Percentiles rank a stretch among this genome's conserved stretches.
Evolutionary conservation across 257 asterid genomes (phyloP).

Genomic region (Verbena officinalis): DNA sequence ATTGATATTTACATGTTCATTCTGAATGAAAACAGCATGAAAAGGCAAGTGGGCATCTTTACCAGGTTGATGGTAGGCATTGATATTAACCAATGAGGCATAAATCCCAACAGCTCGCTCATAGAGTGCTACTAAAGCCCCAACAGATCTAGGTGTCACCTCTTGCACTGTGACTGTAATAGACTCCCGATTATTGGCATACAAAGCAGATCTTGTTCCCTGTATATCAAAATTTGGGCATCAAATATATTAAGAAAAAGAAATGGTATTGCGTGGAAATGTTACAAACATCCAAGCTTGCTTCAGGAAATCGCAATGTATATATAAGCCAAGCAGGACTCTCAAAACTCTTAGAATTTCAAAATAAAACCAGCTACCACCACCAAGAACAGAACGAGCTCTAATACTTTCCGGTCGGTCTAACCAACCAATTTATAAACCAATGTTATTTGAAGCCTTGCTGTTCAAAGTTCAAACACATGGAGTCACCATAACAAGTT

Average conservation of each 20-base stretch:
- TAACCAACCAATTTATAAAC: not conserved
- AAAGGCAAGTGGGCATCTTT: conserved; percentile 34
- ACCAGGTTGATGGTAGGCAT: conserved; percentile 99
- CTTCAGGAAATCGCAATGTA: conserved; percentile 16
- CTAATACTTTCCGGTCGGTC: not conserved
- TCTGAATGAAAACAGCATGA: conserved; percentile 13
- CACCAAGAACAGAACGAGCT: not conserved
- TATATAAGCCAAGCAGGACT: not conserved
- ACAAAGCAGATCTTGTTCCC: conserved; percentile 98
- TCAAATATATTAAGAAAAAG: no score
- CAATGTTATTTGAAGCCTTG: not conserved
- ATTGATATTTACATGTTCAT: not conserved
- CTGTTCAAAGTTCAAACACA: not conserved
- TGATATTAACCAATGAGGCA: conserved; percentile 89
- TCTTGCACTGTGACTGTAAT: conserved; percentile 96
- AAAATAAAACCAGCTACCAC: conserved; percentile 5
- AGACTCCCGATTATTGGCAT: conserved; percentile 87
- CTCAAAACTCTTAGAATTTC: not conserved
- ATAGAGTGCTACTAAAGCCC: conserved; percentile 92
- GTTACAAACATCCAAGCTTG: conserved; percentile 25
- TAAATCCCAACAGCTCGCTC: conserved; percentile 98
- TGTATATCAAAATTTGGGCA: conserved; percentile 33
- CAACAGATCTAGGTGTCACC: conserved; percentile 96
- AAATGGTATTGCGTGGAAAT: not conserved
- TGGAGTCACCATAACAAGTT: not conserved